Evolutionary conservation across 192 early-diverging fungal genomes (phyloP).

Genomic region (Lobosporangium transversale): DNA sequence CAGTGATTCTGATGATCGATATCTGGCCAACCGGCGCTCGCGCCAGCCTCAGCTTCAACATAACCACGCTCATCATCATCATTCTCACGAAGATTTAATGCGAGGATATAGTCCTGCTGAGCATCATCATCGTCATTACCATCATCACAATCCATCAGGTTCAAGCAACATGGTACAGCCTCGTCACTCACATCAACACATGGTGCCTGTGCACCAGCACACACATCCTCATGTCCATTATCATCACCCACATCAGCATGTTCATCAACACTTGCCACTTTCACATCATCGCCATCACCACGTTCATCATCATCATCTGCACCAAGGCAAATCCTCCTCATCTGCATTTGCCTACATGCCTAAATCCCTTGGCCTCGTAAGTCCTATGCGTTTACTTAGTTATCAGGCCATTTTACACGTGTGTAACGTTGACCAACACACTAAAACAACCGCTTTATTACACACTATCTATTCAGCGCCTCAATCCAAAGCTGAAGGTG

Average conservation of each 20-base stretch:
- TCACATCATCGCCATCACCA: conserved; percentile 38
- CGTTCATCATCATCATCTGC: conserved; percentile 35
- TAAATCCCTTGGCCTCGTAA: conserved; percentile 34
- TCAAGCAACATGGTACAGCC: neutral
- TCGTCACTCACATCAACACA: conserved; percentile 12
- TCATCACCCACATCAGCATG: conserved; percentile 18
- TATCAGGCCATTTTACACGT: too few species aligned
- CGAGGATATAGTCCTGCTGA: neutral
- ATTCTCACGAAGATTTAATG: neutral
- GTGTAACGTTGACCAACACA: too few species aligned
- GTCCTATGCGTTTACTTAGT: neutral
- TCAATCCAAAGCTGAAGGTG: conserved; percentile 42
- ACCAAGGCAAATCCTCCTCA: conserved; percentile 9
- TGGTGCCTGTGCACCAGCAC: neutral
- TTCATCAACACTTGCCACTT: conserved; percentile 6
- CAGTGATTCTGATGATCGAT: neutral
- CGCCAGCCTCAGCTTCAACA: neutral
- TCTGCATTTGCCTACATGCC: conserved; percentile 48
- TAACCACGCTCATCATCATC: neutral
- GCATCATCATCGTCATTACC: conserved; percentile 3
- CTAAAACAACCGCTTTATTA: too few species aligned
- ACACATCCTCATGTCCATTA: conserved; percentile 1
- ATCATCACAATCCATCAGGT: conserved; percentile 8
- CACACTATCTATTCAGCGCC: too few species aligned
- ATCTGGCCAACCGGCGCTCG: neutral